These are phyloP conservation scores for Populus davidiana DNA, from an alignment of 345 rosid species.

Conservation along the genomic window DNA sequence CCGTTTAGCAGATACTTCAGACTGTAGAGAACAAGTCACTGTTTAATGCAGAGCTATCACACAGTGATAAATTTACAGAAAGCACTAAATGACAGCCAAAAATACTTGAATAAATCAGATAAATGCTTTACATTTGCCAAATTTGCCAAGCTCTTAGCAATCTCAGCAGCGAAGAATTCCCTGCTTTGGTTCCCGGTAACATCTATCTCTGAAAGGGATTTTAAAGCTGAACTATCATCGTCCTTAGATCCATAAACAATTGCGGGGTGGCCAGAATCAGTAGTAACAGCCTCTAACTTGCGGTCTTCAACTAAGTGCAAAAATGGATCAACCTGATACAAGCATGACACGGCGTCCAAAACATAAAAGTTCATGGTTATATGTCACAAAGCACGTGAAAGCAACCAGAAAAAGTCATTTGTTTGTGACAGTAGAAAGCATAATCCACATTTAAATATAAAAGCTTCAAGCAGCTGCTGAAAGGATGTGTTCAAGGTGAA, in stretches of 20 bases:
- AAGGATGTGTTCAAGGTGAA: not conserved
- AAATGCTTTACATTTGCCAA: constrained; percentile 51
- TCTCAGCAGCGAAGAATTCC: constrained; percentile 62
- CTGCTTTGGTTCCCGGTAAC: constrained; percentile 53
- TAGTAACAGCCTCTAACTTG: constrained; percentile 59
- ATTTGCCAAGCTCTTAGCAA: constrained; percentile 60
- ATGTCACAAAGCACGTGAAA: not conserved
- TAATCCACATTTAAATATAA: not conserved
- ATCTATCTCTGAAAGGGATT: constrained; percentile 54
- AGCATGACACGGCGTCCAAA: constrained; percentile 7
- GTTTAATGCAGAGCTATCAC: constrained; percentile 1
- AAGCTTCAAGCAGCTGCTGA: not conserved
- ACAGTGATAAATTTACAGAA: not conserved
- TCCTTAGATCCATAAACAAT: constrained; percentile 62
- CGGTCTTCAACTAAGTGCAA: constrained; percentile 67
- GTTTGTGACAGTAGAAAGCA: not conserved
- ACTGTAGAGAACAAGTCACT: constrained; percentile 41
- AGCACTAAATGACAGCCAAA: not conserved
- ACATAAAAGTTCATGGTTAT: not conserved
- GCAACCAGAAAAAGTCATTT: not conserved
- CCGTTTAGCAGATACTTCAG: constrained; percentile 46
- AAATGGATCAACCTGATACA: constrained; percentile 79
- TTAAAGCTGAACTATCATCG: constrained; percentile 61
- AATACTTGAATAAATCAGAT: constrained; percentile 5
- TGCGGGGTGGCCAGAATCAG: constrained; percentile 28